Evolutionary conservation across 805 yeast genomes (phyloP).

Genomic region (Pichia ethanolica): DNA sequence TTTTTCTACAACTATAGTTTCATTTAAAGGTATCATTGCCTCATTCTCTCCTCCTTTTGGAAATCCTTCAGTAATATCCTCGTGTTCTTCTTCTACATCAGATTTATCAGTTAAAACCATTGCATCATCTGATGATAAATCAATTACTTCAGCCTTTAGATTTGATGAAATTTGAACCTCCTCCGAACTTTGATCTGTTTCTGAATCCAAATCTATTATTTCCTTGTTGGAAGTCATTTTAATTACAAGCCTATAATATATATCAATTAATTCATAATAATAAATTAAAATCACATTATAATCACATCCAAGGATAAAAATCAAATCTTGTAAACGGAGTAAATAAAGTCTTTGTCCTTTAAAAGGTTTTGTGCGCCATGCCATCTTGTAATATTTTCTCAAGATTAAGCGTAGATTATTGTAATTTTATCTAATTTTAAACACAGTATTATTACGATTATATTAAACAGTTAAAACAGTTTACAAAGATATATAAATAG

Average conservation of each 20-base stretch:
- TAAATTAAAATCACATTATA: too few species aligned
- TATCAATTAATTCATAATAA: too few species aligned
- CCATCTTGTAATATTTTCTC: too few species aligned
- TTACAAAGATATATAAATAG: background rate
- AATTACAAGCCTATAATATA: too few species aligned
- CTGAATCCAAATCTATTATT: background rate
- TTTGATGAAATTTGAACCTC: constrained; percentile 1
- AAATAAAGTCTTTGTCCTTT: too few species aligned
- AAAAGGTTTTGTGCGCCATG: too few species aligned
- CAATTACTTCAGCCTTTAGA: background rate
- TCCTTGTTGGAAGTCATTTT: background rate
- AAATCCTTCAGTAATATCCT: background rate
- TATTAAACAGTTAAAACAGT: background rate
- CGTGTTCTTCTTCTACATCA: background rate
- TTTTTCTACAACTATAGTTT: background rate
- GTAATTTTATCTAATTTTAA: too few species aligned
- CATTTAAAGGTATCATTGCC: too few species aligned
- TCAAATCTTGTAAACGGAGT: too few species aligned
- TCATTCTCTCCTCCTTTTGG: too few species aligned
- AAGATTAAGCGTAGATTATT: too few species aligned
- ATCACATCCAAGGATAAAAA: too few species aligned
- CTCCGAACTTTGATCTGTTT: background rate
- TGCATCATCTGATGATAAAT: background rate
- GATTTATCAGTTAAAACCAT: background rate
- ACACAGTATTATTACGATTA: background rate